A percentile compares a stretch with the other conserved stretches of the same genome.
Conservation (phyloP, 108 stramenopile genomes). For the Poteriospumella lacustris region DNA sequence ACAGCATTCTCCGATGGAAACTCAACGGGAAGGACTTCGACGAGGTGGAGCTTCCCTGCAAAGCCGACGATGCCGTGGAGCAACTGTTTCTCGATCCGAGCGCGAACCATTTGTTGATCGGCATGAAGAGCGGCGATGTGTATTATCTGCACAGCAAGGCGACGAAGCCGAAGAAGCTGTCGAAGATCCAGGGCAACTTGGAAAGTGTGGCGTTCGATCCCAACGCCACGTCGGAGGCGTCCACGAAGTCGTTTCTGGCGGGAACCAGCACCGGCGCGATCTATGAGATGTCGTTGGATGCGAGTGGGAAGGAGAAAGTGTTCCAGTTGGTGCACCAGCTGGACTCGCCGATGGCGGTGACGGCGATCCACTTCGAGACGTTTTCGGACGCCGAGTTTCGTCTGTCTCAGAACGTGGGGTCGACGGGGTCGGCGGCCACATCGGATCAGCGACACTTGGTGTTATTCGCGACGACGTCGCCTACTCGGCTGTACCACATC, state of each 20-base stretch:
- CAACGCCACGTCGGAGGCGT: neutral
- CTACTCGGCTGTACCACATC: conserved; percentile 12
- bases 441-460: no score
- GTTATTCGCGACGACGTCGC: neutral
- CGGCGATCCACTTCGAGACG: neutral
- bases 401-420: neutral
- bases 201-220: conserved; percentile 20
- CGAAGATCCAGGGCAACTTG: neutral
- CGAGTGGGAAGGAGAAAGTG: conserved; percentile 5
- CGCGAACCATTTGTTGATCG: neutral
- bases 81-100: neutral
- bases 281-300: neutral
- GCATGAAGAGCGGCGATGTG: neutral
- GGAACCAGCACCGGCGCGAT: neutral
- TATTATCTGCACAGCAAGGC: conserved; percentile 16
- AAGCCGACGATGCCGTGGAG: neutral
- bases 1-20: no score
- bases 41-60: neutral
- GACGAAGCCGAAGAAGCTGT: neutral
- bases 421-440: no score
- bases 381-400: neutral
- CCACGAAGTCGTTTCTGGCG: neutral
- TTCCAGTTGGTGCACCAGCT: conserved; percentile 11
- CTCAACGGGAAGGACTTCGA: no score
- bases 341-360: neutral